Conservation (phyloP, 1,284 basidiomycete genomes). For the Mycena citricolor region DNA sequence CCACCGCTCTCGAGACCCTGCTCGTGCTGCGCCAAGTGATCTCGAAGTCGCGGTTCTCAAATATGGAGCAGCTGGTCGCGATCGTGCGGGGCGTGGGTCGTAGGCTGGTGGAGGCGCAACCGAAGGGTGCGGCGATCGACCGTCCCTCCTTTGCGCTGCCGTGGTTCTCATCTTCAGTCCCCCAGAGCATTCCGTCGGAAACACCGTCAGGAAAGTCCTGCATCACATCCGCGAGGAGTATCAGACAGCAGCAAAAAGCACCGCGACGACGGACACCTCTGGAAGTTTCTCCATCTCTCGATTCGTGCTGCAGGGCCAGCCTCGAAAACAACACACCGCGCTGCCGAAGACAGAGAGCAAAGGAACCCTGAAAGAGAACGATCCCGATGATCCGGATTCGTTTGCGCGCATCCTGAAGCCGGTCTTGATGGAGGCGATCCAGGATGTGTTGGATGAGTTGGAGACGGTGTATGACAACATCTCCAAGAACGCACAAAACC, state of each 20-base stretch:
- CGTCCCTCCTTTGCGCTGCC: slow-evolving; percentile 1
- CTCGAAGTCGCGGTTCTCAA: slow-evolving; percentile 81
- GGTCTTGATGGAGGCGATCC: slow-evolving; percentile 86
- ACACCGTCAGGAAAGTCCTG: slow-evolving; percentile 88
- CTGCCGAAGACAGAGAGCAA: slow-evolving; percentile 52
- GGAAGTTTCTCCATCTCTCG: slow-evolving; percentile 74
- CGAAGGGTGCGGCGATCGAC: slow-evolving; percentile 69
- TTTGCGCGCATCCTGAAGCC: slow-evolving; percentile 72
- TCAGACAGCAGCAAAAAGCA: slow-evolving; percentile 58
- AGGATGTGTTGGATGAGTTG: slow-evolving; percentile 93
- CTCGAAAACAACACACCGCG: slow-evolving; percentile 55
- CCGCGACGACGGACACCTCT: slow-evolving; percentile 38
- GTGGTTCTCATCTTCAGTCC: not conserved
- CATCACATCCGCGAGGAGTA: slow-evolving; percentile 95
- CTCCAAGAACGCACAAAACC: slow-evolving; percentile 91
- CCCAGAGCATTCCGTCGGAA: slow-evolving; percentile 90
- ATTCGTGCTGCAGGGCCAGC: slow-evolving; percentile 76
- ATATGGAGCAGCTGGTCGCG: slow-evolving; percentile 82
- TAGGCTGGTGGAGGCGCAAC: slow-evolving; percentile 84
- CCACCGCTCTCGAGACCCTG: slow-evolving; percentile 88
- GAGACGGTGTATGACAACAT: slow-evolving; percentile 96
- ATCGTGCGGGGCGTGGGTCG: slow-evolving; percentile 83
- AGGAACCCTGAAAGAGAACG: slow-evolving; percentile 60
- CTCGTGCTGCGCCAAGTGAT: slow-evolving; percentile 88
- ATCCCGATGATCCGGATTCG: slow-evolving; percentile 71